Base-by-base conservation (phyloP, 805 yeast genomes). In the Wickerhamiella qilinensis region DNA sequence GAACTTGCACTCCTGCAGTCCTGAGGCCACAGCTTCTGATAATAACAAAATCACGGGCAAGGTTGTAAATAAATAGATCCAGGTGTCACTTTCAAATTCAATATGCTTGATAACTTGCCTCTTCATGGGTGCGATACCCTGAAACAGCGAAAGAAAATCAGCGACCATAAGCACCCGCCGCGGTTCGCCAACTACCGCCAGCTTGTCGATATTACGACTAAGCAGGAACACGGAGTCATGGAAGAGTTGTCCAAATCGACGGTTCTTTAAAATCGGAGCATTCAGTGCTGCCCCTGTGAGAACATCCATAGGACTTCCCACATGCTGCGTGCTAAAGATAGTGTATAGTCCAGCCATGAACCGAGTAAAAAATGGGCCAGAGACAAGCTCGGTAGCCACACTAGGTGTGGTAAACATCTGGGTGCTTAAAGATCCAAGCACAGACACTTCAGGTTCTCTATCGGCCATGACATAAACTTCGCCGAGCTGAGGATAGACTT, bases 371-470 rank as follows among this genome's bases (percentile, higher is more conserved):
- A 77, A 82, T 7, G 83, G 83, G 48, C 75, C 79, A 22, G 63
- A 56, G 5, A 75, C 65, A 20, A 81, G 69, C 20, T 72, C 60
- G 3, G 66, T 69, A 0, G 93, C 76, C 46, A 79, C 77, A 0
- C 85, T 71, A 0, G 96, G 95, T 38, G 93, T 78, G 0, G 96
- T 86, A 56, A 85, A 85, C 18, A 91, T 60, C 57, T 91, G 98
- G 0, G 88, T 75, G 0, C 93, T 75, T 17, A 88, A 59, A 29
- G 77, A 72, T 29, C 76, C 68, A 62, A 86, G 65, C 3, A 81
- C 67, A 11, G 88, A 82, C 39, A 72, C 59, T 48, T 85, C 94
- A 0, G 95, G 94, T 51, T 91, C 97, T 43, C 94, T 67, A 51
- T 91, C 99, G 45, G 73, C 62, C 0, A 68, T 59, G 35, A 81